Evolutionary conservation across 2,329 filamentous ascomycete genomes (phyloP), one percentile per base, ranked within the genome.

Genomic region (Aspergillus fumigatus): DNA sequence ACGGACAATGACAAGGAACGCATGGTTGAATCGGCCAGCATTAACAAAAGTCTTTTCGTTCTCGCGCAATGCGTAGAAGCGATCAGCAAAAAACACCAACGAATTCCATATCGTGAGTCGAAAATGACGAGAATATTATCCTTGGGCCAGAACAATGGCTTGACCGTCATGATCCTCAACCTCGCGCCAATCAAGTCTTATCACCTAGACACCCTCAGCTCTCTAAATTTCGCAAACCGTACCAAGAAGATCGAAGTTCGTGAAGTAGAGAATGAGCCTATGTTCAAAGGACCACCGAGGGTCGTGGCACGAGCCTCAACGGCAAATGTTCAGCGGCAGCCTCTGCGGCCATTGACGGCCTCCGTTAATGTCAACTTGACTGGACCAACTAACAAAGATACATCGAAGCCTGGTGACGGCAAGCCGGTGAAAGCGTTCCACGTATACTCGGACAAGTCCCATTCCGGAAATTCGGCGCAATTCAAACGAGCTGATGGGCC

Each of bases 91-190:
- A 87, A 87, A 67, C 83, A 86, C 58, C 73, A 75, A 65, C 85
- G 93, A 35, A 93, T 97, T 67, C 93, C 94, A 0, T 97, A 96
- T 72, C 84, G 93, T 55, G 93, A 97, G 71, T 94, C 89, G 53
- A 97, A 97, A 79, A 97, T 97, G 93, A 97, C 94, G 0, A 84
- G 93, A 49, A 97, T 97, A 54, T 76, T 97, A 26, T 93, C 89
- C 0, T 77, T 97, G 8, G 93, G 93, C 2, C 93, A 97, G 76
- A 97, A 97, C 76, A 91, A 96, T 62, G 93, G 94, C 51, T 85
- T 96, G 63, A 97, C 92, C 0, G 84, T 97, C 69, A 97, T 97
- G 94, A 94, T 97, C 57, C 80, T 97, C 40, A 97, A 97, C 68
- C 83, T 97, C 2, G 90, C 93, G 0, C 92, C 94, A 0, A 82